Percentiles rank a stretch among this genome's conserved stretches.
Conservation (phyloP, 176 grass and related monocot species). For the Thinopyrum elongatum region DNA sequence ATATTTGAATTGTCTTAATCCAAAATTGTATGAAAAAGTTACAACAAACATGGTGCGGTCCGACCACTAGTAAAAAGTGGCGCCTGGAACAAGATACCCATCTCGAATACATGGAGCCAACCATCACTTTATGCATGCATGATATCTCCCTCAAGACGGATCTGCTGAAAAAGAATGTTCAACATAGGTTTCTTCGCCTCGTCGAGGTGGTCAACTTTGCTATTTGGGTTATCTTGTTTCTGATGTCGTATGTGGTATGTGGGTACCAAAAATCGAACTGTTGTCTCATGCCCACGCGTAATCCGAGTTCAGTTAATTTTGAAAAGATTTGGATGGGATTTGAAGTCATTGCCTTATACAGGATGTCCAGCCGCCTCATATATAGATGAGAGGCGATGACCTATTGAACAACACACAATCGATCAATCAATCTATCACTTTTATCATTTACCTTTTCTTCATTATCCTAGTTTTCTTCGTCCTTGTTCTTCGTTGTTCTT, state of each 20-base stretch:
- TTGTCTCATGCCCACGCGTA: not conserved
- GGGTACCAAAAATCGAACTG: not conserved
- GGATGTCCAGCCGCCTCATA: too few species aligned
- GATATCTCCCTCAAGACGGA: not conserved
- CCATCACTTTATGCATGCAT: not conserved
- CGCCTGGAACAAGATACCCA: not conserved
- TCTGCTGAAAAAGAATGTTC: not conserved
- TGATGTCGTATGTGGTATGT: not conserved
- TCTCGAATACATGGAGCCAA: not conserved
- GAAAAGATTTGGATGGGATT: not conserved
- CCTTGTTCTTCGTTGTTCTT: too few species aligned
- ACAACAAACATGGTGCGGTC: too few species aligned
- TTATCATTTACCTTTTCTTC: too few species aligned
- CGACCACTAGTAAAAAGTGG: not conserved
- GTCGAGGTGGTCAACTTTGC: not conserved
- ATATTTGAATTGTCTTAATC: not conserved
- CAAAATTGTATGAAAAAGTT: not conserved
- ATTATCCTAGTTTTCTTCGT: too few species aligned
- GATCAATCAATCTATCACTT: too few species aligned
- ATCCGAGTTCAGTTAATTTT: not conserved
- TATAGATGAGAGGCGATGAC: too few species aligned
- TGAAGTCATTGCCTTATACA: too few species aligned
- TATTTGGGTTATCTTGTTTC: not conserved
- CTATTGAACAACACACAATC: too few species aligned
- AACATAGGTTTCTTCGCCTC: not conserved